phyloP scores from a whole-genome alignment of 2,329 filamentous ascomycete genomes.

The Diaporthe nobilis region DNA sequence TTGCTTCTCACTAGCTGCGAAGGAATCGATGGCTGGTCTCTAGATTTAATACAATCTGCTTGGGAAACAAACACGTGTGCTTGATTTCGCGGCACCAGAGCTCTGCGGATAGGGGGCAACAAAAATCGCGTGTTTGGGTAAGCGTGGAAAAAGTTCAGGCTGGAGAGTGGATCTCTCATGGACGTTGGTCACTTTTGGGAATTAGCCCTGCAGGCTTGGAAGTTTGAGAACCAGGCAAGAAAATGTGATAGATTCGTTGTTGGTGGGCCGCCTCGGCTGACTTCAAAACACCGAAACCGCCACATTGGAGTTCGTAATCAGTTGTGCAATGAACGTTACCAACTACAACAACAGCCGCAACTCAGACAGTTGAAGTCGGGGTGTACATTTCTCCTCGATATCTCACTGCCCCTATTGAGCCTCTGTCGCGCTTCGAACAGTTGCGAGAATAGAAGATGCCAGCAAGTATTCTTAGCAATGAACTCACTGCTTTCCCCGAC shows the following conservation, averaged over 20 bases:
- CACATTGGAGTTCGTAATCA: neutral
- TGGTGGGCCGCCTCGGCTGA: conserved; percentile 8
- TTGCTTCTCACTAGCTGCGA: neutral
- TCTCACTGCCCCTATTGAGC: neutral
- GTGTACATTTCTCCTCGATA: neutral
- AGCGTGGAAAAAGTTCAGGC: neutral
- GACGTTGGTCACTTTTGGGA: neutral
- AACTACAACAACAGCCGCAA: neutral
- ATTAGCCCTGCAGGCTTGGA: conserved; percentile 10
- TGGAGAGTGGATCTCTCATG: neutral
- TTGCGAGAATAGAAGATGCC: neutral
- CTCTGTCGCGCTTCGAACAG: neutral
- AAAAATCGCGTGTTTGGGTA: neutral
- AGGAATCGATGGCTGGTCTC: neutral
- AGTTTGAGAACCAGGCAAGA: neutral
- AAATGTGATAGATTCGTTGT: conserved; percentile 24
- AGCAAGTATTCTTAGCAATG: conserved; percentile 10
- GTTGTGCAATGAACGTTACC: neutral
- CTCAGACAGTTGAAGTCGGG: no score
- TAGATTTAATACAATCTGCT: neutral
- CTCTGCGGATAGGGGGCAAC: neutral
- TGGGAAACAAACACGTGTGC: neutral
- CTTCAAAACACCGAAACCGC: neutral
- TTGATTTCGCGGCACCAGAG: neutral
- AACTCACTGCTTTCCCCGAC: neutral